Conservation (phyloP, 805 yeast genomes). For the Cyberlindnera americana region DNA sequence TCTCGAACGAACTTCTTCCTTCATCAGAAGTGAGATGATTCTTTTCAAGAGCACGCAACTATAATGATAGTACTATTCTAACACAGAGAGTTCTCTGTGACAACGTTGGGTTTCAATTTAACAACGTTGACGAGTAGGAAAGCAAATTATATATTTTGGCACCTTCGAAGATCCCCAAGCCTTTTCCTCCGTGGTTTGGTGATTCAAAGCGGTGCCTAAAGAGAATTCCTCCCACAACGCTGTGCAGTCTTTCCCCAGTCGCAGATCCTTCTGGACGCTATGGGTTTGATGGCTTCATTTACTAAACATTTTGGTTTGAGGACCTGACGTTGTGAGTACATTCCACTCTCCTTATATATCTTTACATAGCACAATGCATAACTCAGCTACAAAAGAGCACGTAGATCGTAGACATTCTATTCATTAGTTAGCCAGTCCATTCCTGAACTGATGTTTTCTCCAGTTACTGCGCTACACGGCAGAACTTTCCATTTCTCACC, state of each 20-base stretch:
- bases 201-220: conserved; percentile 48
- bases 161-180: conserved; percentile 44
- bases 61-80: too few species aligned
- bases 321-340: conserved; percentile 6
- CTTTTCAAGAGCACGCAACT: too few species aligned
- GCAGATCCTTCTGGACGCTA: conserved; percentile 8
- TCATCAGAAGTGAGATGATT: too few species aligned
- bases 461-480: conserved; percentile 15
- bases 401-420: too few species aligned
- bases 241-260: conserved; percentile 7
- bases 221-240: conserved; percentile 9
- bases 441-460: conserved; percentile 8
- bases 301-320: conserved; percentile 1
- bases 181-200: conserved; percentile 35
- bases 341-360: too few species aligned
- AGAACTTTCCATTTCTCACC: conserved; percentile 17
- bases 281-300: conserved; percentile 6
- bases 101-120: background rate
- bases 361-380: too few species aligned
- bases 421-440: conserved; percentile 9
- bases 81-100: conserved; percentile 7
- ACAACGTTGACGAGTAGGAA: background rate
- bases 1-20: too few species aligned
- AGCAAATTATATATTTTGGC: conserved; percentile 24
- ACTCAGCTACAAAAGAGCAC: too few species aligned